Conservation (phyloP, 345 rosid species). For the Eucalyptus curtisii region DNA sequence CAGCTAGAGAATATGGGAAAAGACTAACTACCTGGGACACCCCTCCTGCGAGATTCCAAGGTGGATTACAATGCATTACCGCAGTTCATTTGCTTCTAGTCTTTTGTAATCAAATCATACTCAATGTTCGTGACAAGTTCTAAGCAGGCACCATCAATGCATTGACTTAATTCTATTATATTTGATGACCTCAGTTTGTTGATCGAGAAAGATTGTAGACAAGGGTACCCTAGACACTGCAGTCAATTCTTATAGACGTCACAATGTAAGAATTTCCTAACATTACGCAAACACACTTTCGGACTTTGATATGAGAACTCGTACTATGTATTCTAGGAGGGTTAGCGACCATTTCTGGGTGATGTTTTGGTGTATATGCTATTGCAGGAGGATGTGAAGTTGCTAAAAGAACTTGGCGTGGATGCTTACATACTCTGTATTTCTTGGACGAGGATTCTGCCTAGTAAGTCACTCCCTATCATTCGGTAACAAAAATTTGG, state of each 20-base stretch:
- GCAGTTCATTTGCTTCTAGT: background rate
- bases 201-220: background rate
- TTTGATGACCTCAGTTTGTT: no score
- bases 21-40: conserved; percentile 14
- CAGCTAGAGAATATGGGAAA: conserved; percentile 1
- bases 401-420: conserved; percentile 12
- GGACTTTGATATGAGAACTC: no score
- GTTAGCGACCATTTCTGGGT: background rate
- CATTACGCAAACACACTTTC: no score
- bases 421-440: conserved; percentile 31
- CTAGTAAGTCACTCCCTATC: no score
- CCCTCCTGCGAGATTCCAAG: background rate
- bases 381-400: conserved; percentile 18
- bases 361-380: no score
- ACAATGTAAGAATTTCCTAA: conserved; percentile 2
- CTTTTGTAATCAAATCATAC: background rate
- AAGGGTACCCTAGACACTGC: background rate
- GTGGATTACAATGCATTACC: background rate
- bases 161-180: no score
- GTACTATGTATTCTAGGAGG: no score
- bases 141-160: no score
- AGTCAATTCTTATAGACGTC: conserved; percentile 24
- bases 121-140: no score
- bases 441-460: conserved; percentile 9
- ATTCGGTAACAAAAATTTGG: no score